These are phyloP conservation scores for Paulownia fortunei DNA, from an alignment of 257 asterid species.

Conservation along the genomic window DNA sequence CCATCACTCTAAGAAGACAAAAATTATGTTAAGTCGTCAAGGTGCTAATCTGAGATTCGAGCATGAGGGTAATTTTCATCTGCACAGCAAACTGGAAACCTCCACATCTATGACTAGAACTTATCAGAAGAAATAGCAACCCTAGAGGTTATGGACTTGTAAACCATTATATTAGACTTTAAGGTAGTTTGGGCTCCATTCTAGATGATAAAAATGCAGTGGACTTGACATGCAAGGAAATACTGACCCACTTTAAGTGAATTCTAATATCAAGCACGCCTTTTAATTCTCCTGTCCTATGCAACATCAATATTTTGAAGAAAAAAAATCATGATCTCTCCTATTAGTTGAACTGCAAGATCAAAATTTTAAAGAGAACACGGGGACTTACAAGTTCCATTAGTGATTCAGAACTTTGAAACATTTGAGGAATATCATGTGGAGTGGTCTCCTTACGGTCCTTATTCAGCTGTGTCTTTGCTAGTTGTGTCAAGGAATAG, in stretches of 20 bases:
- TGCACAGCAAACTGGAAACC: constrained; percentile 8
- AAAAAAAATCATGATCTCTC: neutral
- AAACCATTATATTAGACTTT: neutral
- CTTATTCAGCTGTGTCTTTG: constrained; percentile 82
- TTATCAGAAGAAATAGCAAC: neutral
- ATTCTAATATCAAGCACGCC: neutral
- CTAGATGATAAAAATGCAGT: neutral
- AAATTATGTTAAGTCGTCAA: constrained; percentile 12
- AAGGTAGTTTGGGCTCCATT: neutral
- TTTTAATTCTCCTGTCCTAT: constrained; percentile 5
- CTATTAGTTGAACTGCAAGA: constrained; percentile 21
- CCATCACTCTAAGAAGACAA: constrained; percentile 9
- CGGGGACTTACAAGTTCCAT: constrained; percentile 76
- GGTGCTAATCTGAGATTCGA: constrained; percentile 9
- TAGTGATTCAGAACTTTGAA: constrained; percentile 77
- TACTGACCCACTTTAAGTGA: neutral
- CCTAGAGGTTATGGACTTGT: constrained; percentile 4
- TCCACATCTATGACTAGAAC: neutral
- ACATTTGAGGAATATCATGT: constrained; percentile 78
- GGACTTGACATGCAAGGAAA: constrained; percentile 21
- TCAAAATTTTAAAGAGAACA: constrained; percentile 26
- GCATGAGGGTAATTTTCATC: constrained; percentile 6
- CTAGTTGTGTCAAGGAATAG: constrained; percentile 89
- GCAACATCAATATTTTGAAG: neutral
- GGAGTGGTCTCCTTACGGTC: constrained; percentile 88